Evolutionary conservation across 192 early-diverging fungal genomes (phyloP), one percentile per base, ranked within the genome.

Genomic region (Rhizophagus prolifer): DNA sequence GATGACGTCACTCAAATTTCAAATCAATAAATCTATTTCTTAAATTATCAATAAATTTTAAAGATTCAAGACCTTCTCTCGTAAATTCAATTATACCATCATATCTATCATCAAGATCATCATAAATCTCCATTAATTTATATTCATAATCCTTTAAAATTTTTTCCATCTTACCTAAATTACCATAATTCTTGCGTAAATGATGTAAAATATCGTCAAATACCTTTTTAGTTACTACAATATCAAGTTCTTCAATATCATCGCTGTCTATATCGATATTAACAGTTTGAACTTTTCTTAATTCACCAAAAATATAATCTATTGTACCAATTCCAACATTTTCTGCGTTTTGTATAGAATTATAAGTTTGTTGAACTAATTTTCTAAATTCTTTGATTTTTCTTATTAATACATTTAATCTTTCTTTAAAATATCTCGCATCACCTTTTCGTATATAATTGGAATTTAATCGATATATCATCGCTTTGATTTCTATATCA

Each of bases 1-100:
- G 5, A 38, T 38, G 36, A 38, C 36, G 36, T 38, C 36, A 38
- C 36, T n/a, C n/a, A n/a, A n/a, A n/a, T n/a, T n/a, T n/a, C n/a
- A n/a, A n/a, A n/a, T n/a, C n/a, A n/a, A n/a, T n/a, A n/a, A n/a
- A 38, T 38, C 36, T 38, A 8, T 38, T 1, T 7, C 58, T 41
- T 13, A 28, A 71, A 34, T n/a, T 23, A 12, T 58, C 16, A 6
- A 71, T 13, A 47, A 26, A 9, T 71, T 26, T 30, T 31, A 71
- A 71, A 71, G 26, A 71, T 16, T 71, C 54, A 71, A 71, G 46
- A 71, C 54, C 70, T 3, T 6, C 4, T 54, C 31, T 71, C 0
- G 70, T 71, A 58, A 71, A 47, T 16, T 50, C 30, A 71, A 58
- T 16, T 25, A 71, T 31, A 25, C 10, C 25, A 54, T 21, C 14